These are phyloP conservation scores for Trypanosoma rangeli DNA, from an alignment of 208 protist species.

Conservation along the genomic window DNA sequence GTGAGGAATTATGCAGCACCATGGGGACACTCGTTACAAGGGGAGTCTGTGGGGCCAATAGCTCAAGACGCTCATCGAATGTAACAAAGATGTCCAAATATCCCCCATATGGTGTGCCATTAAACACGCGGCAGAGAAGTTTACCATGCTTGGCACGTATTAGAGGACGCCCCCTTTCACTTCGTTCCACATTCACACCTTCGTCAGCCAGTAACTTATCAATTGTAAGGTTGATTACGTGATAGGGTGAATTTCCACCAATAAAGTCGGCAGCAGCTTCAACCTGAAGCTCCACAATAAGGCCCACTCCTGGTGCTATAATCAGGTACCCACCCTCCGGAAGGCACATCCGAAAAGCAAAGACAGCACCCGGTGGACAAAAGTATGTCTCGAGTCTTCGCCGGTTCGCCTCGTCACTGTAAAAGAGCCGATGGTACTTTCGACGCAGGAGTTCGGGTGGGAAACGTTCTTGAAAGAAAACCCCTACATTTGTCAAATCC, in stretches of 20 bases:
- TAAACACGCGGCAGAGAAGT: conserved; percentile 72
- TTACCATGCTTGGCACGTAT: conserved; percentile 71
- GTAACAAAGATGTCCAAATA: conserved; percentile 73
- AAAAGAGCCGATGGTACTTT: conserved; percentile 70
- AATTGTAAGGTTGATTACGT: conserved; percentile 19
- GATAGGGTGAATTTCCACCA: conserved; percentile 39
- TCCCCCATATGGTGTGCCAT: conserved; percentile 57
- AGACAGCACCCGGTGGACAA: conserved; percentile 60
- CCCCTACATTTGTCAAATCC: conserved; percentile 45
- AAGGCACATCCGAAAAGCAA: conserved; percentile 50
- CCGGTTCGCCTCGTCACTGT: conserved; percentile 51
- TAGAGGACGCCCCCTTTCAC: conserved; percentile 2
- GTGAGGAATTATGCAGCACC: conserved; percentile 60
- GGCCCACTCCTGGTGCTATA: conserved; percentile 51
- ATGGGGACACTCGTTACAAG: conserved; percentile 56
- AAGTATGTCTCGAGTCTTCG: conserved; percentile 65
- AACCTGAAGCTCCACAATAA: conserved; percentile 64
- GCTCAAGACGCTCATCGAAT: conserved; percentile 72
- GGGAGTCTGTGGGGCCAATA: conserved; percentile 51
- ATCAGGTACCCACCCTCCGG: conserved; percentile 67
- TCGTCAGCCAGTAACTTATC: conserved; percentile 10
- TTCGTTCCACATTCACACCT: neutral
- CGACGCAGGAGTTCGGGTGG: conserved; percentile 44
- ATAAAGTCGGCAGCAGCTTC: conserved; percentile 49
- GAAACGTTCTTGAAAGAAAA: conserved; percentile 65